Base-by-base conservation (phyloP, 2,329 filamentous ascomycete species). In the Venturiaceae sp. region DNA sequence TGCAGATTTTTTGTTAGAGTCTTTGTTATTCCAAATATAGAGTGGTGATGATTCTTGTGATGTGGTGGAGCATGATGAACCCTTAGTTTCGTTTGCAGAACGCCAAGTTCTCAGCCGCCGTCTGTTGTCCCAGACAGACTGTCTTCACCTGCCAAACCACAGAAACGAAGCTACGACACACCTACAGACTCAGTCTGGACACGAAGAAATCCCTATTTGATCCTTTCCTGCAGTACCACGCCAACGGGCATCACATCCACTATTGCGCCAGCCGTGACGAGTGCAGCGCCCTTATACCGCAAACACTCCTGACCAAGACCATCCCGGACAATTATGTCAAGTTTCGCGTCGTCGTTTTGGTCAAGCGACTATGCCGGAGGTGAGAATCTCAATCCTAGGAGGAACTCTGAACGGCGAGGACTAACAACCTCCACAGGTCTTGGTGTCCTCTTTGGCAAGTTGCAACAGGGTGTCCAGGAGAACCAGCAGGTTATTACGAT, bases 271-370 rank as follows among this genome's bases (percentile, higher is more conserved):
- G 11, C 19, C 44, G 44, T 50, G 5, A 28, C 2, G 28, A 16
- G 13, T 50, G 7, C 23, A 13, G 44, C 44, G 26, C 44, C 44
- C 44, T 50, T 32, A 30, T 6, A 50, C 44, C 5, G 30, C 44
- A 50, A 30, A 50, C 44, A 30, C 44, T 30, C 44, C 23, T 50
- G 30, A 28, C 30, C 23, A 16, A 28, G 23, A 47, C 41, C n/a
- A 30, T n/a, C 26, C 11, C 44, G 21, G 26, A 50, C 44, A 50
- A 84, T 74, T 71, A 92, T 92, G 88, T 87, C 88, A 66, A 84
- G 89, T 67, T 97, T 99, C 75, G 86, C 91, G 66, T 90, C 92
- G 76, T 96, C 92, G 55, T 97, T 99, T 77, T 99, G 94, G 94
- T 96, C 94, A 62, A 84, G 84, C 71, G 94, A 99, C 81, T 97